Conservation (phyloP, 2,329 filamentous ascomycete species). For the Colletotrichum agaves region DNA sequence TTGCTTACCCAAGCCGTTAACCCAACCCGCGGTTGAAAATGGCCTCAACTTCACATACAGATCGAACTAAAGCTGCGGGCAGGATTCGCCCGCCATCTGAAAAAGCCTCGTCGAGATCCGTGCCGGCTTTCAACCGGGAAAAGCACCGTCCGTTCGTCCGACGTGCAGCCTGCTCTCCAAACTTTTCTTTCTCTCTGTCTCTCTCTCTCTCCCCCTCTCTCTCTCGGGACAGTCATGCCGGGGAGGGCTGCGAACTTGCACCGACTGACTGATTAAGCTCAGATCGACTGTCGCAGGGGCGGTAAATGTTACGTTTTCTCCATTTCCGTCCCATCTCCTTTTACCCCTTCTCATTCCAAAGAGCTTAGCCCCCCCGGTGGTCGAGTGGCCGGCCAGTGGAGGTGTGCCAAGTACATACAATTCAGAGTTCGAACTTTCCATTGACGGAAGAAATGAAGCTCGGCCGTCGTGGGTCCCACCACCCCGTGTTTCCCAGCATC, state of each 20-base stretch:
- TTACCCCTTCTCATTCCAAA: background rate
- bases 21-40: too few species aligned
- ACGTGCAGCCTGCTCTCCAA: background rate
- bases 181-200: background rate
- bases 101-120: background rate
- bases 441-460: constrained; percentile 35
- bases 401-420: background rate
- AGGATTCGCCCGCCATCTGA: constrained; percentile 16
- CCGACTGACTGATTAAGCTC: background rate
- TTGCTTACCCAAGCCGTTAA: too few species aligned
- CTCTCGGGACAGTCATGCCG: background rate
- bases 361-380: constrained; percentile 9
- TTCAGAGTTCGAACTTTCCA: constrained; percentile 11
- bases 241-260: background rate
- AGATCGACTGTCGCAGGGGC: background rate
- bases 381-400: background rate
- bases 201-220: too few species aligned
- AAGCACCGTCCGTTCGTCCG: constrained; percentile 28
- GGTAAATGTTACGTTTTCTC: background rate
- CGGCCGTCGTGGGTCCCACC: background rate
- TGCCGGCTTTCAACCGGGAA: background rate
- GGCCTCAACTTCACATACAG: too few species aligned
- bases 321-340: background rate
- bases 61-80: too few species aligned
- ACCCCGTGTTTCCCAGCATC: constrained; percentile 4